Conservation (phyloP, 1,284 basidiomycete species). For the Marasmius oreades region DNA sequence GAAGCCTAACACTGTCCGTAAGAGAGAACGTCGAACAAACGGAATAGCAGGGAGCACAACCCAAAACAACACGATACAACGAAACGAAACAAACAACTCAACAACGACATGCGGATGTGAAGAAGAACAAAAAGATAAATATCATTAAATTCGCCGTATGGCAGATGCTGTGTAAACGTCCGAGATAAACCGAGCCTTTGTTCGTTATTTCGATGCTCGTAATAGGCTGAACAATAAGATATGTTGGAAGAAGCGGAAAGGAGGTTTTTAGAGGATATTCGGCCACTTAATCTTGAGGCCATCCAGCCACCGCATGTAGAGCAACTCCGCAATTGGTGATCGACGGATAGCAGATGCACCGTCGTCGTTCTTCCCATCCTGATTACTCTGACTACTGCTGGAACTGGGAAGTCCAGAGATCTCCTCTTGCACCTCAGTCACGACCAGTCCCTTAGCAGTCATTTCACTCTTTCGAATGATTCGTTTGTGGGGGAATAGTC, state of each 20-base stretch:
- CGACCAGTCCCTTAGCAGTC: conserved; percentile 74
- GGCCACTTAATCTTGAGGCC: conserved; percentile 89
- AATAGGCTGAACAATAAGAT: background rate
- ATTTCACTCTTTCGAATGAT: conserved; percentile 77
- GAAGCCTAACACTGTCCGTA: background rate
- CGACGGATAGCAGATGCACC: conserved; percentile 41
- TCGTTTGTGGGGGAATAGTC: conserved; percentile 74
- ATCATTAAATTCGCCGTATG: conserved; percentile 7
- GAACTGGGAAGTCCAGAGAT: conserved; percentile 45
- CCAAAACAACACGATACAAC: background rate
- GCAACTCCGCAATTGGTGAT: conserved; percentile 87
- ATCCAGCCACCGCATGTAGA: conserved; percentile 96
- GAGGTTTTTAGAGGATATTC: conserved; percentile 47
- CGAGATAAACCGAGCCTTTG: background rate
- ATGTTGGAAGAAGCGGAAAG: background rate
- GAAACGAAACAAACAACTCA: background rate
- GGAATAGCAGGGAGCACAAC: background rate
- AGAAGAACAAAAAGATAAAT: conserved; percentile 1
- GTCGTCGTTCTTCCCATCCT: conserved; percentile 32
- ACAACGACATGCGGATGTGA: background rate
- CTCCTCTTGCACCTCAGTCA: conserved; percentile 75
- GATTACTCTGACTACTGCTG: conserved; percentile 27
- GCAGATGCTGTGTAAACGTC: background rate
- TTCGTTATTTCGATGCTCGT: background rate
- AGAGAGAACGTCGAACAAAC: background rate